Conservation (phyloP, 2,329 filamentous ascomycete genomes). For the Hypomyces perniciosus region DNA sequence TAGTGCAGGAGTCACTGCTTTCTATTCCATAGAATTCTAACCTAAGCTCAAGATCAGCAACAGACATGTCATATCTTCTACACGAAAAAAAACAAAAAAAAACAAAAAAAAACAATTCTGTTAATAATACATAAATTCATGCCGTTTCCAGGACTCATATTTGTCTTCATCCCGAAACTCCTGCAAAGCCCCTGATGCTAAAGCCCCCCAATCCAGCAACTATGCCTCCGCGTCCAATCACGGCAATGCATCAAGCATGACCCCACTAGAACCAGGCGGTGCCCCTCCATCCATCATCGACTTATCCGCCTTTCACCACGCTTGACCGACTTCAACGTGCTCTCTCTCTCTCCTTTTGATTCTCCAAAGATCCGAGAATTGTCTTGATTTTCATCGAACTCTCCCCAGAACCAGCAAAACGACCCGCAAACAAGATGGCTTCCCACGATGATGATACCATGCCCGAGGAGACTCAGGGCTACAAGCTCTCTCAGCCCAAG, state of each 20-base stretch:
- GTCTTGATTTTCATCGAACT: neutral
- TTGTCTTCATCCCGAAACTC: too few relatives aligned
- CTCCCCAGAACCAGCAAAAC: neutral
- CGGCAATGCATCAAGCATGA: neutral
- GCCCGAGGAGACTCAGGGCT: conserved; percentile 85
- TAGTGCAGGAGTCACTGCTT: too few relatives aligned
- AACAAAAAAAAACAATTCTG: too few relatives aligned
- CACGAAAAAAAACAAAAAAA: too few relatives aligned
- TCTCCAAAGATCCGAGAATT: neutral
- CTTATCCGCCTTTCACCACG: neutral
- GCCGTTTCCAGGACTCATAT: too few relatives aligned
- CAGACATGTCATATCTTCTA: too few relatives aligned
- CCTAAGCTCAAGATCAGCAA: too few relatives aligned
- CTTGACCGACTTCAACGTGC: conserved; percentile 5
- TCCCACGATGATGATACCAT: conserved; percentile 72
- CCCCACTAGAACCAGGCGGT: conserved; percentile 10
- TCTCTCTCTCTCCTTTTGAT: conserved; percentile 9
- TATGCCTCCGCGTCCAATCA: conserved; percentile 9
- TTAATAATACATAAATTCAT: too few relatives aligned
- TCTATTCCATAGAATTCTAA: too few relatives aligned
- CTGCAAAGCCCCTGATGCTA: neutral
- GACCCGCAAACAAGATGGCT: conserved; percentile 48
- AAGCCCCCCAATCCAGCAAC: neutral
- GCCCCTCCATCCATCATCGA: conserved; percentile 11
- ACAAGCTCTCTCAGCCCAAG: conserved; percentile 95